These are phyloP conservation scores for Ophiostoma novo-ulmi DNA, from an alignment of 2,329 filamentous ascomycete genomes.

Conservation along the genomic window DNA sequence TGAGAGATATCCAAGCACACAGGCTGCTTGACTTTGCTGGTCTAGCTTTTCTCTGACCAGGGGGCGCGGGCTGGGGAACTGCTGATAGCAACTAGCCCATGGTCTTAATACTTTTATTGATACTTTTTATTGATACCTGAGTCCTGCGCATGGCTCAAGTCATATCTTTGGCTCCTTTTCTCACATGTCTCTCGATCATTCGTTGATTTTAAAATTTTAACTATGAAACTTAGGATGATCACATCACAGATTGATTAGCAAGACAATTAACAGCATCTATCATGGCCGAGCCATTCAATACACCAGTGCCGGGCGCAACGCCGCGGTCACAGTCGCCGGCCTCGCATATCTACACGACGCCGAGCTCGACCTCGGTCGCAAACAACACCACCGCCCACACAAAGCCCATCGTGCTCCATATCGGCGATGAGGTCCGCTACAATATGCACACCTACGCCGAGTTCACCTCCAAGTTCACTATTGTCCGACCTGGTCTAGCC, in stretches of 20 bases:
- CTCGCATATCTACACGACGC: neutral
- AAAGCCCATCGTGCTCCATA: conserved; percentile 56
- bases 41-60: neutral
- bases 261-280: neutral
- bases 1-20: neutral
- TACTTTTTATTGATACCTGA: neutral
- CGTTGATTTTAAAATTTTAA: neutral
- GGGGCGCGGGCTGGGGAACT: neutral
- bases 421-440: conserved; percentile 59
- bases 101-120: neutral
- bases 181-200: neutral
- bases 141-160: neutral
- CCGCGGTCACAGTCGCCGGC: neutral
- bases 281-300: conserved; percentile 1
- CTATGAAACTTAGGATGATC: neutral
- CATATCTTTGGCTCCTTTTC: neutral
- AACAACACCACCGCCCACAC: neutral
- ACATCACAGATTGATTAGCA: neutral
- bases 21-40: no score
- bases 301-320: neutral
- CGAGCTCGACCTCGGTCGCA: no score
- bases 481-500: conserved; percentile 41
- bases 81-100: neutral
- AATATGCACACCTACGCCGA: conserved; percentile 44
- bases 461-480: conserved; percentile 43